Evolutionary conservation across 106 monocot species (phyloP).

Genomic region (Phalaenopsis equestris): DNA sequence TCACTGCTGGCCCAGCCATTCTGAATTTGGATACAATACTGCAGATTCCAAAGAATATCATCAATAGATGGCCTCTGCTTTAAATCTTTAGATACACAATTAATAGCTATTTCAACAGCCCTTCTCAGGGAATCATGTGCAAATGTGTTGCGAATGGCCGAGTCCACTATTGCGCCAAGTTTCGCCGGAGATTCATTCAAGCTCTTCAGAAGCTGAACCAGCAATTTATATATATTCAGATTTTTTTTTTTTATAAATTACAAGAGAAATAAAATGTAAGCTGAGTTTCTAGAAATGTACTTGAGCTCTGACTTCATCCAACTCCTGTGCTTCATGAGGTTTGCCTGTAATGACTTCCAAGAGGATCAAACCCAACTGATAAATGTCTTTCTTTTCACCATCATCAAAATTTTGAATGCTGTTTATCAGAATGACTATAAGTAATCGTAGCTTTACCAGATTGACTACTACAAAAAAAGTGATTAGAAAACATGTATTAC

Average conservation of each 20-base stretch:
- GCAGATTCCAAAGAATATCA: constrained; percentile 90
- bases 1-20: constrained; percentile 78
- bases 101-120: constrained; percentile 38
- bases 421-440: background rate
- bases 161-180: constrained; percentile 33
- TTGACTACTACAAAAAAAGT: background rate
- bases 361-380: constrained; percentile 55
- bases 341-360: constrained; percentile 56
- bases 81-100: constrained; percentile 46
- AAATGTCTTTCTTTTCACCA: constrained; percentile 53
- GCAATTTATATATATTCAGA: background rate
- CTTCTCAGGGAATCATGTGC: constrained; percentile 62
- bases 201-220: constrained; percentile 44
- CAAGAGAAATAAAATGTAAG: background rate
- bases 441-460: background rate
- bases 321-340: constrained; percentile 19
- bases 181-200: constrained; percentile 26
- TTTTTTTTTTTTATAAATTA: background rate
- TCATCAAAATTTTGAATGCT: constrained; percentile 31
- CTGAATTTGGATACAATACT: constrained; percentile 82
- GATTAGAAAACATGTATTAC: constrained; percentile 15
- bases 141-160: constrained; percentile 57
- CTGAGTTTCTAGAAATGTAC: constrained; percentile 12
- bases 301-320: constrained; percentile 32
- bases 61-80: constrained; percentile 70